Base-by-base conservation (phyloP, 2,329 filamentous ascomycete genomes). In the Elsinoe batatas region DNA sequence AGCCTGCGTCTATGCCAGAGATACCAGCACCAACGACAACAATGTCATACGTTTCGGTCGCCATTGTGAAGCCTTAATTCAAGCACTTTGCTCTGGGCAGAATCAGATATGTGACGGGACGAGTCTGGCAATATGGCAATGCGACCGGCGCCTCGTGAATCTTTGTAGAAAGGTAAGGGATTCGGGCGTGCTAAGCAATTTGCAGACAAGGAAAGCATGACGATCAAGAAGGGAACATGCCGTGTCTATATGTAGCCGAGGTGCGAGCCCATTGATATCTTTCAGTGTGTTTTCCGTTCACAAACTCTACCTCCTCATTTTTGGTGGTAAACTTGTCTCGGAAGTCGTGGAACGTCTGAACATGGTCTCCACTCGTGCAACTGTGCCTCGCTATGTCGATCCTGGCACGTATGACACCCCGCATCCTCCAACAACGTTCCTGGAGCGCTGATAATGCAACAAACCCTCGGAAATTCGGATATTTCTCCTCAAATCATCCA, bases 11-110 rank as follows among this genome's bases (percentile, higher is more conserved):
- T 71, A 91, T 85, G 54, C 87, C 87, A 5, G 84, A 84, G 54
- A 91, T 81, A 10, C 87, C 87, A 1, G 85, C 85, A 11, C 87
- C 87, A 53, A 91, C 71, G 61, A 91, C 81, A 62, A 88, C 59
- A 26, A 75, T 64, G 61, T 76, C 74, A 61, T 68, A 73, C 59
- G 40, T 35, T 26, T 55, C 51, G 33, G 20, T 15, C 12, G 37
- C 37, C 51, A 54, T 54, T 8, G n/a, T 54, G 51, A n/a, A 42
- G 12, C 17, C 47, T 8, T 22, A n/a, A 22, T 6, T 18, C 5
- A 15, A 36, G 18, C 32, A 26, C 47, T 17, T 38, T 36, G 15
- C 18, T 22, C 18, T 12, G 18, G 18, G n/a, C 40, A 44, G 40
- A 22, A 44, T n/a, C 40, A 26, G 11, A 44, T 6, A 44, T 30